Base-by-base conservation (phyloP, 2,329 filamentous ascomycete species). In the Ceratocystiopsis sp. region DNA sequence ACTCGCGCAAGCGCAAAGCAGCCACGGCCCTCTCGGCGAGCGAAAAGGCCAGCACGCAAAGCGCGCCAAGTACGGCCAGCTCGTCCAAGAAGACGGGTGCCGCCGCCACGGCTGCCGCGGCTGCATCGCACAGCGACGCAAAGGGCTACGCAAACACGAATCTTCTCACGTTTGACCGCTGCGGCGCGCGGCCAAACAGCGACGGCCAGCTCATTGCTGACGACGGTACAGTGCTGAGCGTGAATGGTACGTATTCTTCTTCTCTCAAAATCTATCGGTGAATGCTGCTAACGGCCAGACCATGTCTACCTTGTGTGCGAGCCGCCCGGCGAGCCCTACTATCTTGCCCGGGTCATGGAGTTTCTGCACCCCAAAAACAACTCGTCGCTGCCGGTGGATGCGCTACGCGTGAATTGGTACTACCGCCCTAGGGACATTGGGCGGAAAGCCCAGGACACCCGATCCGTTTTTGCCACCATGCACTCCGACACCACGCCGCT, bases 261-360 rank as follows among this genome's bases (percentile, higher is more conserved):
- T 14, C 40, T 33, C n/a, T n/a, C n/a, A n/a, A n/a, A n/a, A n/a
- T n/a, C n/a, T n/a, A n/a, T n/a, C n/a, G n/a, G n/a, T n/a, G n/a
- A n/a, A n/a, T 39, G 15, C 21, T 21, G 11, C 13, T 32, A 15
- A 37, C 42, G 33, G 49, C 49, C 60, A 77, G 73, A 76, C 62
- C 71, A 96, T 66, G 84, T 94, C 52, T 98, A 96, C 67, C 75
- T 96, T 49, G 82, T 98, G 50, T 96, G 87, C 63, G 91, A 98
- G 62, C 91, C 91, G 41, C 91, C 91, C 15, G 91, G 91, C 42
- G 91, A 98, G 63, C 91, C 91, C 44, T 98, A 98, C 65, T 98
- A 98, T 60, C 68, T 98, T 50, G 91, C 84, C 50, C 84, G 91
- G 53, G 91, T 98, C 59, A 98, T 98, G 91, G 89, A 98, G 60